A percentile compares a stretch with the other conserved stretches of the same genome.
Evolutionary conservation across 495 filamentous ascomycete species (phyloP).

Genomic region (Cladorrhinum samala): DNA sequence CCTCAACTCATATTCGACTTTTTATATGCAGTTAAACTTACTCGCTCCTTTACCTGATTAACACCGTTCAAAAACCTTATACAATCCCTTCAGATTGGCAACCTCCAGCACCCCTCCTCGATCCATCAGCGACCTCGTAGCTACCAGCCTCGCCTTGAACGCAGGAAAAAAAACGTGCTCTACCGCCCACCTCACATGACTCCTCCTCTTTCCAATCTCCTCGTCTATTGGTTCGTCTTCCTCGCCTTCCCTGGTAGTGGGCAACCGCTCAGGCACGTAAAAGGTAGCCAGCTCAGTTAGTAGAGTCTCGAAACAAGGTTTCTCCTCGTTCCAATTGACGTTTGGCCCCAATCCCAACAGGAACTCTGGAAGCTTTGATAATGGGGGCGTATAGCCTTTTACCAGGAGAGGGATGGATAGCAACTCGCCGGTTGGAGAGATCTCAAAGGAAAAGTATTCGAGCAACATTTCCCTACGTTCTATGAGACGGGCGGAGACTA

Average conservation of each 20-base stretch:
- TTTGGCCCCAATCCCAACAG: constrained; percentile 82
- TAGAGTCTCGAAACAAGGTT: constrained; percentile 80
- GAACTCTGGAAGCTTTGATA: constrained; percentile 85
- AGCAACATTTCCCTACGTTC: constrained; percentile 75
- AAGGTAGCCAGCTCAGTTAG: constrained; percentile 83
- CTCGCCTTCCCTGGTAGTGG: constrained; percentile 22
- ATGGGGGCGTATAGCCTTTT: constrained; percentile 78
- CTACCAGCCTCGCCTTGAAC: constrained; percentile 74
- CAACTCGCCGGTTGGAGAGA: constrained; percentile 72
- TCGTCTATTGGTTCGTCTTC: constrained; percentile 4
- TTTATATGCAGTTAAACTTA: not conserved
- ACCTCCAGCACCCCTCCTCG: constrained; percentile 70
- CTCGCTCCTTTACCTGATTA: too few species aligned
- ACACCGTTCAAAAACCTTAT: constrained; percentile 96
- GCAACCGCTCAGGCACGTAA: constrained; percentile 82
- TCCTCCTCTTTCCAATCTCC: constrained; percentile 48
- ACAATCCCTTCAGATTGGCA: constrained; percentile 89
- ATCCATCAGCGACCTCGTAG: constrained; percentile 69
- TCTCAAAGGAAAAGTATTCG: constrained; percentile 87
- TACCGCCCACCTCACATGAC: constrained; percentile 54
- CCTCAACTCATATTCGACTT: not conserved
- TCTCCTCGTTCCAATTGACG: constrained; percentile 81
- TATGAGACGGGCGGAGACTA: constrained; percentile 56
- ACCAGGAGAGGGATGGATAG: constrained; percentile 74
- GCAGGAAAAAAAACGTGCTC: constrained; percentile 76